phyloP scores from a whole-genome alignment of 2,329 filamentous ascomycete genomes.

The Penicillium sp. region DNA sequence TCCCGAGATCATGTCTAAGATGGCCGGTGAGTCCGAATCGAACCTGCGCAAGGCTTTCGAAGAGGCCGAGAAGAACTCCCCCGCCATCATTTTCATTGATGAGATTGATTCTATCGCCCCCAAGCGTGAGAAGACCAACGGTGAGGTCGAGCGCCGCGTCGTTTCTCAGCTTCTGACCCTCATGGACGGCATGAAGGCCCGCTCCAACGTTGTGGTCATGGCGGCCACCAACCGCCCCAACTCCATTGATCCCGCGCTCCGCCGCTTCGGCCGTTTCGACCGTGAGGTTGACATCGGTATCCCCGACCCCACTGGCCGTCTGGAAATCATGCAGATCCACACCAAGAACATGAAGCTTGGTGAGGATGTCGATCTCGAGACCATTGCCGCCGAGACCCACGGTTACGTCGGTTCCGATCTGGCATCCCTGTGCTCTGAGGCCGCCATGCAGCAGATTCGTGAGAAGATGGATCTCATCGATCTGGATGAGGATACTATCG shows the following conservation, averaged over 20 bases:
- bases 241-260: slow-evolving; percentile 95
- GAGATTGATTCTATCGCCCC: slow-evolving; percentile 99
- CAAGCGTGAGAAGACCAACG: slow-evolving; percentile 99
- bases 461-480: slow-evolving; percentile 99
- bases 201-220: slow-evolving; percentile 98
- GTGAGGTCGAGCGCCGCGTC: slow-evolving; percentile 96
- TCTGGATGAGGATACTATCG: slow-evolving; percentile 97
- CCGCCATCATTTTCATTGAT: slow-evolving; percentile 99
- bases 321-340: slow-evolving; percentile 98
- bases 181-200: slow-evolving; percentile 99
- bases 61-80: slow-evolving; percentile 98
- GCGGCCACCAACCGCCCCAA: slow-evolving; percentile 98
- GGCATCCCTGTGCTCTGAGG: slow-evolving; percentile 96
- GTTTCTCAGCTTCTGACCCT: slow-evolving; percentile 94
- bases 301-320: slow-evolving; percentile 93
- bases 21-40: slow-evolving; percentile 98
- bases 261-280: slow-evolving; percentile 97
- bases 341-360: slow-evolving; percentile 99
- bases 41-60: slow-evolving; percentile 99
- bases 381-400: slow-evolving; percentile 95
- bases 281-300: slow-evolving; percentile 98
- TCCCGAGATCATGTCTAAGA: slow-evolving; percentile 99
- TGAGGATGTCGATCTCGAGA: slow-evolving; percentile 94
- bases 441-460: slow-evolving; percentile 99
- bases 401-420: slow-evolving; percentile 99